phyloP scores from a whole-genome alignment of 176 grass and related monocot species.

The Eremochloa ophiuroides region DNA sequence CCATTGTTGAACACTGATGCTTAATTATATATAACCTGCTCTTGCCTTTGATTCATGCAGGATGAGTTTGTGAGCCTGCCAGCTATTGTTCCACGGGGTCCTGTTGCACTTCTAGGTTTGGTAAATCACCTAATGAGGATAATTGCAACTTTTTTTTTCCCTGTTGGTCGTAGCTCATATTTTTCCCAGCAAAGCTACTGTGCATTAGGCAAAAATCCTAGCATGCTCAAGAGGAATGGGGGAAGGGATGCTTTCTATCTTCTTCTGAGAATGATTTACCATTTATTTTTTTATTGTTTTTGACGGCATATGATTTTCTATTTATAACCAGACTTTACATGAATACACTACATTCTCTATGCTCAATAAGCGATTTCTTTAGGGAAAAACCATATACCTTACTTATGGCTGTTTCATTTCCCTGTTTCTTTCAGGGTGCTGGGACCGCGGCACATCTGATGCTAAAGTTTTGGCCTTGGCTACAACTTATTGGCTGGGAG shows the following conservation, averaged over 20 bases:
- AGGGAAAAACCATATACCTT: no score
- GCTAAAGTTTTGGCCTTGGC: slow-evolving; percentile 68
- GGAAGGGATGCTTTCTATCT: background rate
- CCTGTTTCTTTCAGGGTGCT: slow-evolving; percentile 56
- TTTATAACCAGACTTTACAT: background rate
- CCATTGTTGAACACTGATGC: background rate
- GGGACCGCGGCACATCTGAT: slow-evolving; percentile 76
- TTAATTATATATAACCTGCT: background rate
- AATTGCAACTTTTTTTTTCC: background rate
- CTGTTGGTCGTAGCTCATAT: background rate
- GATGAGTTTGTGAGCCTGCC: slow-evolving; percentile 88
- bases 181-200: background rate
- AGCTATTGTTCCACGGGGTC: slow-evolving; percentile 66
- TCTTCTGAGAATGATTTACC: background rate
- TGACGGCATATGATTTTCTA: background rate
- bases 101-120: slow-evolving; percentile 95
- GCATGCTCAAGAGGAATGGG: background rate
- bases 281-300: background rate
- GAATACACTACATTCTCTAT: background rate
- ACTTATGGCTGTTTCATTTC: no score
- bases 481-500: slow-evolving; percentile 87
- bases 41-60: slow-evolving; percentile 39
- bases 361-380: background rate
- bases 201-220: background rate
- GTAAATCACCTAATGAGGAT: slow-evolving; percentile 41